Conservation (phyloP, 2,329 filamentous ascomycete species). For the Fusarium penzigii region DNA sequence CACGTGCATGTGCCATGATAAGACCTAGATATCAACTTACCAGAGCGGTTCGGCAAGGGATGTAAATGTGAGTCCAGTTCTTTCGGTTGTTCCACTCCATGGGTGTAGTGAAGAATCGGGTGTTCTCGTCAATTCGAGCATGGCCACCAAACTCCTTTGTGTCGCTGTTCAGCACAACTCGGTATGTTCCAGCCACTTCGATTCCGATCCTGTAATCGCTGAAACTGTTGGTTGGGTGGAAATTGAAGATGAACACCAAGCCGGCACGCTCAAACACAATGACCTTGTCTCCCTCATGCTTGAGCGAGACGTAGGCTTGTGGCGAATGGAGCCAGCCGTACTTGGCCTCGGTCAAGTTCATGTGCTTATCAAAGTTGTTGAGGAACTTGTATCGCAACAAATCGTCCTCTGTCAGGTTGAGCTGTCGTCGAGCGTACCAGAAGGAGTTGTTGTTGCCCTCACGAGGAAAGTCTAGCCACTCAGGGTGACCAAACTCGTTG, state of each 20-base stretch:
- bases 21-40: conserved; percentile 50
- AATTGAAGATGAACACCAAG: conserved; percentile 94
- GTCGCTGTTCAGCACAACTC: conserved; percentile 83
- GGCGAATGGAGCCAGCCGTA: conserved; percentile 86
- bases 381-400: conserved; percentile 87
- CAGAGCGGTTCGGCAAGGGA: conserved; percentile 80
- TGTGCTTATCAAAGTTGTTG: conserved; percentile 89
- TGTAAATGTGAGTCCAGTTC: conserved; percentile 92
- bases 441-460: conserved; percentile 91
- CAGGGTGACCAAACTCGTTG: conserved; percentile 97
- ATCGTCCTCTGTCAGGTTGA: conserved; percentile 86
- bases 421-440: conserved; percentile 90
- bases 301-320: conserved; percentile 91
- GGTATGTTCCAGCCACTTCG: conserved; percentile 81
- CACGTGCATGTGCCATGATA: background rate
- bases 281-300: conserved; percentile 92
- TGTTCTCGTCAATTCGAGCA: conserved; percentile 73
- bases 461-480: conserved; percentile 98
- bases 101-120: conserved; percentile 88
- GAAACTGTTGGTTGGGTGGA: conserved; percentile 82
- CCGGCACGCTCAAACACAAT: conserved; percentile 93
- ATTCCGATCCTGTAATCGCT: conserved; percentile 91
- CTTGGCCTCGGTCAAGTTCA: conserved; percentile 85
- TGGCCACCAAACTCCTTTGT: conserved; percentile 76
- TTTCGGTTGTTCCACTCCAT: conserved; percentile 86